Base-by-base conservation (phyloP, 139 green algal species). In the Haematococcus lacustris region DNA sequence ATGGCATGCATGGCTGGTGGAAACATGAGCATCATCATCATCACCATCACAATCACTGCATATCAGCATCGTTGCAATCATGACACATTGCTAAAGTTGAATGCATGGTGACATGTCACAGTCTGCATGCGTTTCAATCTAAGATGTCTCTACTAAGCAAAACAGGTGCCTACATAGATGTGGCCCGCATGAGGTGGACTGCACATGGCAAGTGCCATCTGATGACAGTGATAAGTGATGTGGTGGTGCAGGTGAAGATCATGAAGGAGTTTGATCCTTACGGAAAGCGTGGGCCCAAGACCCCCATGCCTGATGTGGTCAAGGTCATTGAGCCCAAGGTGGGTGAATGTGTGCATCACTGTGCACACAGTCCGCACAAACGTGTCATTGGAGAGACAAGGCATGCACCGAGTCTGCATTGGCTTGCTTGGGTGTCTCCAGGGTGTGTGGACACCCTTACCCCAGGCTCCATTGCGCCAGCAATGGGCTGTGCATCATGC, bases 201-300 rank as follows among this genome's bases (percentile, higher is more conserved):
- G n/a, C n/a, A n/a, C n/a, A n/a, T n/a, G n/a, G n/a, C n/a, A n/a
- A n/a, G n/a, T n/a, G n/a, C n/a, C n/a, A n/a, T n/a, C n/a, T n/a
- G n/a, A n/a, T n/a, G n/a, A n/a, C n/a, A n/a, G n/a, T n/a, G n/a
- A n/a, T n/a, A n/a, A n/a, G 21, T 38, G 30, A 3, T 38, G 25
- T 28, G 63, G 38, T 1, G 28, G 33, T 51, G 26, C 79, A 92
- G 88, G 89, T 97, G 33, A 93, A 95, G 69, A 98, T 99, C 85
- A 99, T 99, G 96, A 96, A 97, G 80, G 90, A 96, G 62, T 94
- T 87, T 78, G 96, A 99, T 76, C 94, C 96, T 57, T 93, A 71
- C n/a, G 96, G 96, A 59, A 96, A 96, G 87, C 78, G 86, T 33
- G 96, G 96, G 60, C 95, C 96, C 61, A 91, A 88, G 77, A 91